phyloP scores from a whole-genome alignment of 2,329 filamentous ascomycete species.

The Verticillium tricorpus region DNA sequence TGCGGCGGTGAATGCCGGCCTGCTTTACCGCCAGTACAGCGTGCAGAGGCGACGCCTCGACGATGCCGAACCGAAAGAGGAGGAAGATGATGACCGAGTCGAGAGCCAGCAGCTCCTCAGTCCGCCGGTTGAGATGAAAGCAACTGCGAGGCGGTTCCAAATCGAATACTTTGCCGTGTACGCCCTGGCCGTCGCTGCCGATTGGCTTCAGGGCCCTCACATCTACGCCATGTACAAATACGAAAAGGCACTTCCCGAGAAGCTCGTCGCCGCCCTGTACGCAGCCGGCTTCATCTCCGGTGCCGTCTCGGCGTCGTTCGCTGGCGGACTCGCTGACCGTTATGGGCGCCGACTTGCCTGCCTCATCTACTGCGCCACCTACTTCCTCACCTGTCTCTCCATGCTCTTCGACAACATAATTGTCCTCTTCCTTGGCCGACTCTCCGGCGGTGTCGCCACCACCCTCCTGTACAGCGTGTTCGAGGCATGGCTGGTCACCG shows the following conservation, averaged over 20 bases:
- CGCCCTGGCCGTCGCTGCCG: conserved; percentile 24
- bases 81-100: conserved; percentile 2
- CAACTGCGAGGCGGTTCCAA: conserved; percentile 14
- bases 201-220: conserved; percentile 38
- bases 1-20: conserved; percentile 15
- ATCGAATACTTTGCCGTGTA: conserved; percentile 21
- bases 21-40: conserved; percentile 18
- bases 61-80: conserved; percentile 7
- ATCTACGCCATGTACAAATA: conserved; percentile 50
- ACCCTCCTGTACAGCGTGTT: conserved; percentile 55
- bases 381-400: conserved; percentile 46
- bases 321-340: conserved; percentile 33
- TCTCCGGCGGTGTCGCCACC: conserved; percentile 50
- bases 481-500: conserved; percentile 57
- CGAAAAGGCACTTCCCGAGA: conserved; percentile 39
- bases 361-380: conserved; percentile 48
- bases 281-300: conserved; percentile 44
- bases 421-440: conserved; percentile 48
- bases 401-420: conserved; percentile 37
- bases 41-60: conserved; percentile 6
- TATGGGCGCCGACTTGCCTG: conserved; percentile 47
- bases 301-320: conserved; percentile 37
- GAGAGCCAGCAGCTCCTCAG: conserved; percentile 8
- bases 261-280: conserved; percentile 38
- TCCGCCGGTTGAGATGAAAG: conserved; percentile 3